A percentile compares a stretch with the other conserved stretches of the same genome.
phyloP scores from a whole-genome alignment of 176 grass and related monocot species.

The Elaeis guineensis region DNA sequence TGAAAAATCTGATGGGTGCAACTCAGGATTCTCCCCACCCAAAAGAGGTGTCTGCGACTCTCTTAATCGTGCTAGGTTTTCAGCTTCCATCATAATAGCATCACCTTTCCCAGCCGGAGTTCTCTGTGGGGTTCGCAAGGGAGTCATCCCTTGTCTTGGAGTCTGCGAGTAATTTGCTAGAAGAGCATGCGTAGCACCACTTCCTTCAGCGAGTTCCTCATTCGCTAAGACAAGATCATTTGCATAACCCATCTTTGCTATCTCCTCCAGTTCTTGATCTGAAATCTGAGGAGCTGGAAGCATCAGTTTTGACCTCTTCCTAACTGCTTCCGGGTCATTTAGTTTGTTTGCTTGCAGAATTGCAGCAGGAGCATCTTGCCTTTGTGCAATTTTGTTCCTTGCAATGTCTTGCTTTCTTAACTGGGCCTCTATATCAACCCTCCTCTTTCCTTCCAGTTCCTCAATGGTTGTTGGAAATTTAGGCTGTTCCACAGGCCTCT shows the following conservation, averaged over 20 bases:
- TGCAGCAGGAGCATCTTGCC: conserved; percentile 82
- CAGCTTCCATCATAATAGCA: conserved; percentile 97
- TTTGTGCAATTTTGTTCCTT: conserved; percentile 82
- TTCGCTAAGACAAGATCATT: conserved; percentile 40
- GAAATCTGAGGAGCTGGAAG: conserved; percentile 90
- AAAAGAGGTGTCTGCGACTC: conserved; percentile 92
- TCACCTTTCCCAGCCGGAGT: conserved; percentile 83
- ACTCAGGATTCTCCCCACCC: conserved; percentile 82
- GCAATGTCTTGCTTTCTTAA: conserved; percentile 85
- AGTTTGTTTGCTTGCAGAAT: conserved; percentile 95
- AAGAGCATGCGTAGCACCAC: conserved; percentile 65
- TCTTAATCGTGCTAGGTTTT: conserved; percentile 82
- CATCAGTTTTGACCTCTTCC: conserved; percentile 87
- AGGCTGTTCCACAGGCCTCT: conserved; percentile 44
- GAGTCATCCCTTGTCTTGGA: conserved; percentile 69
- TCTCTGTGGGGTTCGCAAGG: conserved; percentile 69
- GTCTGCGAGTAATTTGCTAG: conserved; percentile 80
- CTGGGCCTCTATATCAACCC: conserved; percentile 69
- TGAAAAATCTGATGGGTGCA: conserved; percentile 88
- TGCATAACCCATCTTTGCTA: conserved; percentile 83
- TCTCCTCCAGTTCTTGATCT: conserved; percentile 92
- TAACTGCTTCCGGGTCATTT: conserved; percentile 91
- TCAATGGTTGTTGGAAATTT: conserved; percentile 90
- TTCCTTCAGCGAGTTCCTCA: conserved; percentile 74
- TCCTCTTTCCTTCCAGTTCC: conserved; percentile 87